Conservation (phyloP, 2,329 filamentous ascomycete species). For the Zymoseptoria passerinii region DNA sequence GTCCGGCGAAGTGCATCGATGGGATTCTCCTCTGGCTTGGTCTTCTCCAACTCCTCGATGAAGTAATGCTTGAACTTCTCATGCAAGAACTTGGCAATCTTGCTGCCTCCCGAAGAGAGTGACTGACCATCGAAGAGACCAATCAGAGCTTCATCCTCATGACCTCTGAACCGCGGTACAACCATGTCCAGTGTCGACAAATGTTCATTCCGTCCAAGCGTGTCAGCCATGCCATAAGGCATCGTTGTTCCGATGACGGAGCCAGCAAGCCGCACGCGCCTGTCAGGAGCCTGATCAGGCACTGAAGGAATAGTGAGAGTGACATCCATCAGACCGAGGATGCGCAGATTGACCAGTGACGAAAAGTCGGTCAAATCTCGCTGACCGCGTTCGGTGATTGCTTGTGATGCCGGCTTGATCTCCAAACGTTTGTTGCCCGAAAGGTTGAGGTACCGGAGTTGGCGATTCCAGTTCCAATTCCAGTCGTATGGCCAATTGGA, state of each 20-base stretch:
- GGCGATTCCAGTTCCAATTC: conserved; percentile 99
- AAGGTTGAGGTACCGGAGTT: conserved; percentile 87
- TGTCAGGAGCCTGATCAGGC: conserved; percentile 89
- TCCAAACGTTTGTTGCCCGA: conserved; percentile 95
- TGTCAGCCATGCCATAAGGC: conserved; percentile 96
- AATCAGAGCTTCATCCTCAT: conserved; percentile 79
- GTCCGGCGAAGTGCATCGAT: conserved; percentile 76
- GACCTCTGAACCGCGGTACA: conserved; percentile 81
- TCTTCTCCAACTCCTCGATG: conserved; percentile 65
- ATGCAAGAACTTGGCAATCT: conserved; percentile 92
- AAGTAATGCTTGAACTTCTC: conserved; percentile 90
- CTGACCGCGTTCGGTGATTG: conserved; percentile 43
- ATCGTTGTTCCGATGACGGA: conserved; percentile 74
- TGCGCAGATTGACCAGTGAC: conserved; percentile 70
- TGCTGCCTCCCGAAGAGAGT: conserved; percentile 81
- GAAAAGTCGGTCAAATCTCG: conserved; percentile 84
- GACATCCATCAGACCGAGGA: conserved; percentile 94
- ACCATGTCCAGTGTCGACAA: conserved; percentile 93
- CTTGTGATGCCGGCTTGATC: conserved; percentile 61
- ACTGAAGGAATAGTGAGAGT: conserved; percentile 89
- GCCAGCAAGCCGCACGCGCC: conserved; percentile 93
- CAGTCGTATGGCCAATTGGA: conserved; percentile 98
- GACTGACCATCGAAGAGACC: conserved; percentile 95
- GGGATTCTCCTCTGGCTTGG: conserved; percentile 63
- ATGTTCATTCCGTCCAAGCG: conserved; percentile 85